Evolutionary conservation across 495 filamentous ascomycete genomes (phyloP).

Genomic region (Pyrenopolyporus hunteri): DNA sequence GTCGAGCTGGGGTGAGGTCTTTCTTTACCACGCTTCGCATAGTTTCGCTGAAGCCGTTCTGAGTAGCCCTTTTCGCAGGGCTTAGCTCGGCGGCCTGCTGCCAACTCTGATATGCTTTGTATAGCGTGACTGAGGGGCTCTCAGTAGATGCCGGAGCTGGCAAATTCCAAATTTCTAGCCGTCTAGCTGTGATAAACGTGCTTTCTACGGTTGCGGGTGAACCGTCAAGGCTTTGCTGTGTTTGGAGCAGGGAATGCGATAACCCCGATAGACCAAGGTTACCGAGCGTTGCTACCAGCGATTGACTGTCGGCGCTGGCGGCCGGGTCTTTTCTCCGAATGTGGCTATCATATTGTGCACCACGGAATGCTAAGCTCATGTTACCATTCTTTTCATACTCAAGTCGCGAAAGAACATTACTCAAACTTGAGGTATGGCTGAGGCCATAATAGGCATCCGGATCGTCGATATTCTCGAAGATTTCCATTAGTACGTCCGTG

Average conservation of each 20-base stretch:
- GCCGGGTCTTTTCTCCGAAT: constrained; percentile 59
- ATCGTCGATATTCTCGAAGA: constrained; percentile 92
- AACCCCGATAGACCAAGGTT: constrained; percentile 73
- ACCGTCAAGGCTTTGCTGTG: constrained; percentile 61
- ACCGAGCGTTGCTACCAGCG: constrained; percentile 66
- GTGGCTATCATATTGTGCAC: constrained; percentile 89
- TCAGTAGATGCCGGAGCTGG: constrained; percentile 67
- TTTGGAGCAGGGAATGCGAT: constrained; percentile 72
- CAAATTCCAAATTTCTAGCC: constrained; percentile 92
- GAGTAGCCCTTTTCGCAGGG: constrained; percentile 59
- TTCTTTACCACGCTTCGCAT: constrained; percentile 63
- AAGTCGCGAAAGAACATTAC: constrained; percentile 78
- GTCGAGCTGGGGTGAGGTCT: constrained; percentile 62
- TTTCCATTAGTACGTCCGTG: constrained; percentile 70
- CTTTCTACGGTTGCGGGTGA: constrained; percentile 65
- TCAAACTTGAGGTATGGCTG: constrained; percentile 73
- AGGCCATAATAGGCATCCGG: constrained; percentile 97
- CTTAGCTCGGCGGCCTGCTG: constrained; percentile 66
- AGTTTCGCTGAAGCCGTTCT: constrained; percentile 67
- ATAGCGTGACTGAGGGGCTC: constrained; percentile 71
- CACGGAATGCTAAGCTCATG: constrained; percentile 88
- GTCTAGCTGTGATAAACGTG: constrained; percentile 80
- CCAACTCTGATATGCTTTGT: constrained; percentile 78
- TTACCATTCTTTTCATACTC: constrained; percentile 89
- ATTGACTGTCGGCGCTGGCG: constrained; percentile 52